Evolutionary conservation across 2,329 filamentous ascomycete species (phyloP).

Genomic region (Cladobotryum protrusum): DNA sequence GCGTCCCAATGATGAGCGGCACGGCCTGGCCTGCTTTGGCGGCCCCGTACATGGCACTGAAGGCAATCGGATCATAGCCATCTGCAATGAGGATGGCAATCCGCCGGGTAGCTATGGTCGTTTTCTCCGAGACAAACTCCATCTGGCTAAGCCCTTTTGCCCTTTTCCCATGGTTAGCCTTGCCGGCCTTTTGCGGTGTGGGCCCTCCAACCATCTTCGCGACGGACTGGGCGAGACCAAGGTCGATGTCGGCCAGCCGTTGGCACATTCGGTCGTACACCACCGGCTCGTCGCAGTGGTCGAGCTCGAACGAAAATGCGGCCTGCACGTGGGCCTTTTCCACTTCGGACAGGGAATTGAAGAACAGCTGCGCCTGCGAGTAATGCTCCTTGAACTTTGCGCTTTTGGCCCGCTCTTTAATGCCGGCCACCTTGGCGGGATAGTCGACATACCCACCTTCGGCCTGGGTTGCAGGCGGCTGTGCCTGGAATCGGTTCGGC

Average conservation of each 20-base stretch:
- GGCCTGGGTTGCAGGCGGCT: slow-evolving; percentile 55
- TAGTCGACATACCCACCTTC: slow-evolving; percentile 67
- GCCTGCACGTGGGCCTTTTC: slow-evolving; percentile 69
- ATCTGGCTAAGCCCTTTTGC: slow-evolving; percentile 63
- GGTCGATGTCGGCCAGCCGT: slow-evolving; percentile 66
- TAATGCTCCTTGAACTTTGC: slow-evolving; percentile 74
- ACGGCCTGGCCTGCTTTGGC: slow-evolving; percentile 57
- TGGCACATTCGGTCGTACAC: slow-evolving; percentile 67
- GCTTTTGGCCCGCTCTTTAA: slow-evolving; percentile 63
- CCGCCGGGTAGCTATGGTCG: slow-evolving; percentile 64
- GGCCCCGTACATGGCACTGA: slow-evolving; percentile 58
- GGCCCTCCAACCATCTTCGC: slow-evolving; percentile 64
- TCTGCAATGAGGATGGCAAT: slow-evolving; percentile 73
- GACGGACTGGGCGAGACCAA: slow-evolving; percentile 61
- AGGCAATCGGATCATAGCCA: slow-evolving; percentile 63
- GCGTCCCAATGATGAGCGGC: slow-evolving; percentile 65
- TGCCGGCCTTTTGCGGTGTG: slow-evolving; percentile 45
- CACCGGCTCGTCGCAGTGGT: slow-evolving; percentile 73
- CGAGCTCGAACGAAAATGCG: slow-evolving; percentile 68
- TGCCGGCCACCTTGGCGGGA: slow-evolving; percentile 54
- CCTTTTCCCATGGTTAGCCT: slow-evolving; percentile 59
- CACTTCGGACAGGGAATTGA: slow-evolving; percentile 63
- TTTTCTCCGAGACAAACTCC: slow-evolving; percentile 56
- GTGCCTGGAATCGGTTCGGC: slow-evolving; percentile 54
- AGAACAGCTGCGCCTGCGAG: slow-evolving; percentile 76